These are phyloP conservation scores for Theobroma cacao DNA, from an alignment of 345 rosid genomes.

Conservation along the genomic window DNA sequence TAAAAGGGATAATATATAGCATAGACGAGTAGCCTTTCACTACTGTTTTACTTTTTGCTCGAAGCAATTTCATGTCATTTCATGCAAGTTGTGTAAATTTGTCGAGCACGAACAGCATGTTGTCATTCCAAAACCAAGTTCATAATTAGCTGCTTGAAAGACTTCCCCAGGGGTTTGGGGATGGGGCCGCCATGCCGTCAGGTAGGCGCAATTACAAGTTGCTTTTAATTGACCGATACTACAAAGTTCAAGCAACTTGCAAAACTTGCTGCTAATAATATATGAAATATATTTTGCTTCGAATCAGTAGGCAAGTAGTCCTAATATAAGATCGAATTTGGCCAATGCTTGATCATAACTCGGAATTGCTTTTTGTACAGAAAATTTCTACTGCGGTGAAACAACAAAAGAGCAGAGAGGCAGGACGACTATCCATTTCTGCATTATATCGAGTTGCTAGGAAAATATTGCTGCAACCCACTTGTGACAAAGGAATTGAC, in stretches of 20 bases:
- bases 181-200: not conserved
- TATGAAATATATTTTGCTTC: too few species aligned
- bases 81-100: conserved; percentile 21
- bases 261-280: not conserved
- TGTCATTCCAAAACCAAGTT: not conserved
- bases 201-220: conserved; percentile 6
- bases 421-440: not conserved
- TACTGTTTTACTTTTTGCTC: not conserved
- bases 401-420: not conserved
- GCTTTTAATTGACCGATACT: not conserved
- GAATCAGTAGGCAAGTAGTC: too few species aligned
- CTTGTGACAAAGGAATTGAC: conserved; percentile 13
- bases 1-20: not conserved
- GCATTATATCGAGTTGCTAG: not conserved
- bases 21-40: not conserved
- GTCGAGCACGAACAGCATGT: not conserved
- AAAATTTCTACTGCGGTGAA: not conserved
- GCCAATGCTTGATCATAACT: not conserved
- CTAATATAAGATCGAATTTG: too few species aligned
- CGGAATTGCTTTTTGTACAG: not conserved
- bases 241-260: conserved; percentile 8
- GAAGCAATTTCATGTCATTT: conserved; percentile 1
- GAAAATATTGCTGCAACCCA: conserved; percentile 13
- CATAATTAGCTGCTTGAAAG: not conserved
- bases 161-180: not conserved